Evolutionary conservation across 345 rosid species (phyloP), one percentile per base, ranked within the genome.

Genomic region (Eucalyptus curtisii): DNA sequence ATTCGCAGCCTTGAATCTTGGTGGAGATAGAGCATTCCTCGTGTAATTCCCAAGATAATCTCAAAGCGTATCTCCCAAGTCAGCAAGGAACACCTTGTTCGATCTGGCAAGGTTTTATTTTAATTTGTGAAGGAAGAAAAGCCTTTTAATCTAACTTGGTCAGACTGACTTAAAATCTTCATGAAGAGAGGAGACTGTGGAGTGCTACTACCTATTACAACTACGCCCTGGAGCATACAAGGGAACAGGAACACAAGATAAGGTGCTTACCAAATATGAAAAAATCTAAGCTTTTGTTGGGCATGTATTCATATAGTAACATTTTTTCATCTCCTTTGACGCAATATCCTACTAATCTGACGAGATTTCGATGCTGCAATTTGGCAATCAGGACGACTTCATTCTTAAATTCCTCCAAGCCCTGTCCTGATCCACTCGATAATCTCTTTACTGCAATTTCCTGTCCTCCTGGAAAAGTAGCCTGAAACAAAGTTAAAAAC

Each of bases 21-120:
- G 89, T 95, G 97, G 64, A 97, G 97, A 91, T 97, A 96, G 0
- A 95, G 86, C 82, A 96, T 92, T 13, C 97, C 97, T 4, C 99
- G 90, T 49, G 95, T 94, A 33, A 96, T 93, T 90, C 97, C 98
- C 20, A 93, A 55, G 31, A 97, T 93, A 61, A 96, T 93, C 37
- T 91, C 90, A 53, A 50, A 92, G n/a, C 95, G 92, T 79, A 61
- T 92, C 44, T 89, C 89, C 99, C 96, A 95, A 86, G 92, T 92
- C 89, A 96, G 87, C 20, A 76, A 42, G 37, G 85, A 33, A 49
- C 92, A 86, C 10, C 61, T 89, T 48, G 79, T 90, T 53, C 0
- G 27, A 53, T 47, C 98, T 71, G 22, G 86, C 88, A 89, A 88
- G 87, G 79, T 88, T 86, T 49, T 9, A 88, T 13, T 16, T 44